Percentiles rank a stretch among this genome's conserved stretches.
Evolutionary conservation across 2,329 filamentous ascomycete species (phyloP).

Genomic region (Claviceps monticola): DNA sequence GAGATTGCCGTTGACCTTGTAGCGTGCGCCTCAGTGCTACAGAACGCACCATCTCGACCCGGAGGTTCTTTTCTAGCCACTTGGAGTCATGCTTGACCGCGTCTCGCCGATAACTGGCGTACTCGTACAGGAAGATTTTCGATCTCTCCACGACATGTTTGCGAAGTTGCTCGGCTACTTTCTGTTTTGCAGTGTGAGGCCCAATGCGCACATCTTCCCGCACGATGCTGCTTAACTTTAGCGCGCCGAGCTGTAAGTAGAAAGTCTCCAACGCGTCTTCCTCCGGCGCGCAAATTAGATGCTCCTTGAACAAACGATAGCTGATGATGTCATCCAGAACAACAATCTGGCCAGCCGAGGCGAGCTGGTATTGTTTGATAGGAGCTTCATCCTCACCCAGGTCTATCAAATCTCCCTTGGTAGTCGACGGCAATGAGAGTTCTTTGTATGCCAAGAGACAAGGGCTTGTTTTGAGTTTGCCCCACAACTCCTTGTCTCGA

Average conservation of each 20-base stretch:
- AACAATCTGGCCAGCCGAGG: slow-evolving; percentile 56
- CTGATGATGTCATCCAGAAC: slow-evolving; percentile 80
- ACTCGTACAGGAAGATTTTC: slow-evolving; percentile 77
- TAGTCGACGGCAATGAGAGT: slow-evolving; percentile 25
- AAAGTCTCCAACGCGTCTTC: slow-evolving; percentile 79
- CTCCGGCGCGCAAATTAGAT: slow-evolving; percentile 74
- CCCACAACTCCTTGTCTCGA: slow-evolving; percentile 65
- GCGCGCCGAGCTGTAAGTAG: slow-evolving; percentile 68
- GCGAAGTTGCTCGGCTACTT: slow-evolving; percentile 52
- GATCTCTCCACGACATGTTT: slow-evolving; percentile 78
- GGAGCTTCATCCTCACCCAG: slow-evolving; percentile 48
- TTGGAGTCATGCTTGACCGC: slow-evolving; percentile 74
- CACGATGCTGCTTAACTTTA: slow-evolving; percentile 61
- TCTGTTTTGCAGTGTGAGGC: slow-evolving; percentile 49
- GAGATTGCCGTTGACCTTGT: slow-evolving; percentile 51
- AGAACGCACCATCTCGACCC: slow-evolving; percentile 62
- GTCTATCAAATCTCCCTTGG: slow-evolving; percentile 33
- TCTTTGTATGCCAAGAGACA: slow-evolving; percentile 81
- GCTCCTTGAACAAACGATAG: slow-evolving; percentile 76
- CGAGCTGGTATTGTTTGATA: slow-evolving; percentile 68
- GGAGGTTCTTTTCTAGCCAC: slow-evolving; percentile 80
- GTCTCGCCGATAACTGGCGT: slow-evolving; percentile 54
- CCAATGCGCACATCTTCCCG: slow-evolving; percentile 67
- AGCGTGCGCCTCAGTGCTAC: slow-evolving; percentile 69
- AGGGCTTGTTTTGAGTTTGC: slow-evolving; percentile 56